A percentile compares a stretch with the other conserved stretches of the same genome.
Conservation (phyloP, 441 rosid genomes). For the Viola pubescens region DNA sequence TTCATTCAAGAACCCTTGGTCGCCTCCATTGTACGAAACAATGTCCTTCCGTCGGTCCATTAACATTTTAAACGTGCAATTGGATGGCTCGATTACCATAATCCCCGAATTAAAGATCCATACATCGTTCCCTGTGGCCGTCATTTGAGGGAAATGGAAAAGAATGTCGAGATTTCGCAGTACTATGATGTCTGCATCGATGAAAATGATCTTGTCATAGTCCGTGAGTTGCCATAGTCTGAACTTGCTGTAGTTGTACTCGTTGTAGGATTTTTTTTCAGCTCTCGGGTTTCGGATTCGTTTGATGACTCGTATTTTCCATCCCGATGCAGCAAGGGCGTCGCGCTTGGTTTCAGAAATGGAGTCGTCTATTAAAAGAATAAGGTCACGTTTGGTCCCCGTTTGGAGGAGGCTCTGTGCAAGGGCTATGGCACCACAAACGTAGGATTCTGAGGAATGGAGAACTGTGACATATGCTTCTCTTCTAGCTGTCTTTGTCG, state of each 20-base stretch:
- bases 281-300: constrained; percentile 83
- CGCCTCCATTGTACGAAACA: constrained; percentile 93
- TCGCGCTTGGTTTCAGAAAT: constrained; percentile 53
- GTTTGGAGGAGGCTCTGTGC: constrained; percentile 77
- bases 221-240: constrained; percentile 82
- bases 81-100: constrained; percentile 94
- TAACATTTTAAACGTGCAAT: constrained; percentile 57
- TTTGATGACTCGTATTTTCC: constrained; percentile 56
- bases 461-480: constrained; percentile 87
- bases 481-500: constrained; percentile 35
- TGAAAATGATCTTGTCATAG: constrained; percentile 74
- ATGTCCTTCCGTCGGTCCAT: constrained; percentile 56
- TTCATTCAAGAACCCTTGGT: constrained; percentile 86
- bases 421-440: constrained; percentile 82
- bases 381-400: constrained; percentile 72
- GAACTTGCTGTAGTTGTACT: constrained; percentile 88
- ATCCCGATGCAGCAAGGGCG: constrained; percentile 64
- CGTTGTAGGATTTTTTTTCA: constrained; percentile 54
- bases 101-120: constrained; percentile 83
- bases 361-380: constrained; percentile 70
- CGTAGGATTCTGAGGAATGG: constrained; percentile 80
- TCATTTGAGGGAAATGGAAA: constrained; percentile 75
- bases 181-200: constrained; percentile 75
- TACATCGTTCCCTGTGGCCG: constrained; percentile 80
- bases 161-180: constrained; percentile 64